phyloP scores from a whole-genome alignment of 352 stramenopile genomes.

The Globisporangium paroecandrum region DNA sequence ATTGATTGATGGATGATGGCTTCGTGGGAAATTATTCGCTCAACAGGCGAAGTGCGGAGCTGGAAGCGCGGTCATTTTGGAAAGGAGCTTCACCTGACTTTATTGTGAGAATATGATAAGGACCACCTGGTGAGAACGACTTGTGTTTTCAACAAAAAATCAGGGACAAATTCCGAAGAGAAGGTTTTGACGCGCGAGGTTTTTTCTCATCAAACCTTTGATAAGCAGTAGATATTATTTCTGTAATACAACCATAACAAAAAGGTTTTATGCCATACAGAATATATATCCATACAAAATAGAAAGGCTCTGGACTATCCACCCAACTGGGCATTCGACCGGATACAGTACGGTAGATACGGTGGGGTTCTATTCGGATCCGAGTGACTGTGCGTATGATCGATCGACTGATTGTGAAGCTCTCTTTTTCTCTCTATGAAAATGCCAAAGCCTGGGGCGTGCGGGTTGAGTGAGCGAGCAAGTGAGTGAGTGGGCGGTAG shows the following conservation, averaged over 20 bases:
- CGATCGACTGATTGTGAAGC: not conserved
- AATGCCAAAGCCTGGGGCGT: not conserved
- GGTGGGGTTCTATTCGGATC: not conserved
- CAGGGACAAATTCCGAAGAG: conserved; percentile 7
- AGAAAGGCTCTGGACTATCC: not conserved
- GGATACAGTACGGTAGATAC: not conserved
- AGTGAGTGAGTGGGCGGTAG: not conserved
- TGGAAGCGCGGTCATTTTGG: not conserved
- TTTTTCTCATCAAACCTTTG: conserved; percentile 1
- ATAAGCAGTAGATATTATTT: not conserved
- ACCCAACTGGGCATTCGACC: not conserved
- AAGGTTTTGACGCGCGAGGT: conserved; percentile 4
- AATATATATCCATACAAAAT: not conserved
- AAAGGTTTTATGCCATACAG: not conserved
- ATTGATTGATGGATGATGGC: not conserved
- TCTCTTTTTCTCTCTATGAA: not conserved
- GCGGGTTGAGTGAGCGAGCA: not conserved
- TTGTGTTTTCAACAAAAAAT: not conserved
- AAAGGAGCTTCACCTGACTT: conserved; percentile 4
- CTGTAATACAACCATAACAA: not conserved
- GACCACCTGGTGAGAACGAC: not conserved
- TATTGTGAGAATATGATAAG: not conserved
- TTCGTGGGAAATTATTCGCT: not conserved
- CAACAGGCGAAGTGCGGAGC: not conserved
- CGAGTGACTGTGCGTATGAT: conserved; percentile 6